Base-by-base conservation (phyloP, 2,329 filamentous ascomycete species). In the Exophiala aquamarina region DNA sequence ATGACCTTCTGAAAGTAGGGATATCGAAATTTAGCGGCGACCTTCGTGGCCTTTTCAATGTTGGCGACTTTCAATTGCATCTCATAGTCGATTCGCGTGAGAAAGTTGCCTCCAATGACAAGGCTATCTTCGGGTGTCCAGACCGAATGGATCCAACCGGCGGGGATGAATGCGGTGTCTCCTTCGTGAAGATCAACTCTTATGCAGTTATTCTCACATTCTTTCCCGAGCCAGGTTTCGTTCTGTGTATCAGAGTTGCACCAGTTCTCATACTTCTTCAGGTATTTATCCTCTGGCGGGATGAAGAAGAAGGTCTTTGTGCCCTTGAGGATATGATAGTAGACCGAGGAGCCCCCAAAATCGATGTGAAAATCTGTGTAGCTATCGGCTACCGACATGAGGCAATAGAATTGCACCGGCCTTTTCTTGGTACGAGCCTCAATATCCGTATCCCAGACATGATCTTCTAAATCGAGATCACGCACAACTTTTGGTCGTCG, bases 281-380 rank as follows among this genome's bases (percentile, higher is more conserved):
- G 69, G 58, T 86, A 77, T 60, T 82, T 81, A 54, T 83, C 79
- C 54, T 82, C 84, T 0, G 83, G 83, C 3, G 81, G 81, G 44
- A 86, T 84, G 68, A 86, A 86, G 64, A 86, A 84, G 64, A 86
- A 86, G 0, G 82, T 83, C 65, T 86, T 86, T 59, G 76, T 81
- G 46, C 83, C 83, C 55, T 82, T 82, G 44, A 86, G 65, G 52
- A 86, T 85, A 59, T 86, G 83, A 56, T 86, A 86, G 60, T 81
- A 86, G 4, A 86, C 83, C 1, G 82, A 86, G 3, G 83, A 86
- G 4, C 83, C 83, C 28, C 82, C 83, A 64, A 86, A 86, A 60
- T 86, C 83, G 60, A 86, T 83, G 64, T 86, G 83, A 56, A 86
- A 86, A 63, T 86, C 83, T 15, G 83, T 86, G 56, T 84, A 86